Evolutionary conservation across 192 early-diverging fungal genomes (phyloP), one percentile per base, ranked within the genome.

Genomic region (Geranomyces michiganensis): DNA sequence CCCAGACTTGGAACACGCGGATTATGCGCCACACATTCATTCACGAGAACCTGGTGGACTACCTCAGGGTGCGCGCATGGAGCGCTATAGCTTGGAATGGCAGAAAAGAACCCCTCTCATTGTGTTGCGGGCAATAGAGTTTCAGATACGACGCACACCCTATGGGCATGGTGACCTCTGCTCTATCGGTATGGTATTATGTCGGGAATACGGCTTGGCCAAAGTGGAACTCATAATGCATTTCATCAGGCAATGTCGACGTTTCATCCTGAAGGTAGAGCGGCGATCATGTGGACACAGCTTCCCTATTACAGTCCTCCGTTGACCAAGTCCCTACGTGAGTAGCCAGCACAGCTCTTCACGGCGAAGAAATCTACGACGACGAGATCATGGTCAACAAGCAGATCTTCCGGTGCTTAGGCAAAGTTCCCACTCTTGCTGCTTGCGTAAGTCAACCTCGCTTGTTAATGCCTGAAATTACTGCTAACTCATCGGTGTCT

Each of bases 121-220:
- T 76, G 65, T 67, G 79, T 46, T 68, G 81, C 24, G 70, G 80
- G 24, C 76, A 81, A 77, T 76, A 78, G 33, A 77, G 64, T 22
- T 85, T 85, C 62, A 55, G 77, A 32, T 89, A 90, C 68, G 89
- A 90, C 73, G 89, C 89, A 3, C 89, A 90, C 66, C 84, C 84
- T 55, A 73, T 73, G 71, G 71, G 71, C 32, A 73, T 73, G 71
- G 55, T 73, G 47, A 58, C 55, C 8, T 66, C 63, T 9, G 71
- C 71, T 27, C 58, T 70, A 0, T 47, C 68, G 32, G 66, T 67
- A 55, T 15, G 51, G 4, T 15, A 17, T 7, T 3, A 15, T 41
- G 36, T 10, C 10, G 36, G 10, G 36, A 41, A 41, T 10, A 10
- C 5, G 36, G 36, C 3, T 41, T 3, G 36, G n/a, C n/a, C n/a